These are phyloP conservation scores for Neocallimastix lanati DNA, from an alignment of 192 early-diverging fungal species.

Conservation along the genomic window DNA sequence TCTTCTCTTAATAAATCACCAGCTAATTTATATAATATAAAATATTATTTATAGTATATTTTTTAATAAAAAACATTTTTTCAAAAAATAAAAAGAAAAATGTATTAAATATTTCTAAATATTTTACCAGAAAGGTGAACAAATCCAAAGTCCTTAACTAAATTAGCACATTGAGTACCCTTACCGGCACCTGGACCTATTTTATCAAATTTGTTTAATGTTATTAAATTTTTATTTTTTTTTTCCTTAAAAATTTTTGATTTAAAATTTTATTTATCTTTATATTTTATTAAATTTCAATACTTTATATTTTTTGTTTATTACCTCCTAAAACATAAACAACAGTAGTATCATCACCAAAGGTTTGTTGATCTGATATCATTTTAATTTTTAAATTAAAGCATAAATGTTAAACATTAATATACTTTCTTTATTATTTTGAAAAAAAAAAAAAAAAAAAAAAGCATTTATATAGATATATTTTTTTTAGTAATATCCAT, in stretches of 20 bases:
- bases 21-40: no score
- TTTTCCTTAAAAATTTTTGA: no score
- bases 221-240: no score
- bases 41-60: no score
- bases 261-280: no score
- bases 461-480: no score
- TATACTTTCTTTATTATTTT: no score
- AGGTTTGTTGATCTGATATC: constrained; percentile 9
- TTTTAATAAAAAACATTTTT: background rate
- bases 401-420: no score
- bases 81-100: background rate
- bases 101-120: background rate
- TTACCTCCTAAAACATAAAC: constrained; percentile 69
- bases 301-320: background rate
- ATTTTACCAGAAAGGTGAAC: constrained; percentile 72
- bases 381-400: no score
- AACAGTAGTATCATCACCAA: constrained; percentile 41
- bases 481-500: no score
- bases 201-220: background rate
- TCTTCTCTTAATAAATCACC: constrained; percentile 91
- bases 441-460: no score
- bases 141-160: constrained; percentile 80
- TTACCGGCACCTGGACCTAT: constrained; percentile 74
- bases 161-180: constrained; percentile 81
- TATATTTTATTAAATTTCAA: no score